phyloP scores from a whole-genome alignment of 495 filamentous ascomycete species.

The Apiosordaria backusii region DNA sequence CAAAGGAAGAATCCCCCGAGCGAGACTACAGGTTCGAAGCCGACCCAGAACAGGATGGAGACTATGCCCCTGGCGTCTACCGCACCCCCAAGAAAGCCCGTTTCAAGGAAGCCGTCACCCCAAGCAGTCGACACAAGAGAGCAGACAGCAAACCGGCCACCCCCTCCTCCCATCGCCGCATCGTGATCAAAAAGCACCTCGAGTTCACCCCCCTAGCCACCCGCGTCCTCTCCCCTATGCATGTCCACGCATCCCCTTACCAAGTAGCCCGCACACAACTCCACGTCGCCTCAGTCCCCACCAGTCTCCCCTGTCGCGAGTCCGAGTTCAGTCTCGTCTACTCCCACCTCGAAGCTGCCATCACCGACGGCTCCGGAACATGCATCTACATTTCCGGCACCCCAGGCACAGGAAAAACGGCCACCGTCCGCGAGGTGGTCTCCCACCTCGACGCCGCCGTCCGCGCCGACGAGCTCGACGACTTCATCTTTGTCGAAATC shows the following conservation, averaged over 20 bases:
- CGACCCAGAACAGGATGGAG: conserved; percentile 40
- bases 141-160: conserved; percentile 46
- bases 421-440: conserved; percentile 93
- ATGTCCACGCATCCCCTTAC: conserved; percentile 81
- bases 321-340: conserved; percentile 90
- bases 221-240: conserved; percentile 71
- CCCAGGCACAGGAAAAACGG: conserved; percentile 97
- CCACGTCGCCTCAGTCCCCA: conserved; percentile 89
- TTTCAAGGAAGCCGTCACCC: conserved; percentile 28
- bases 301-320: conserved; percentile 86
- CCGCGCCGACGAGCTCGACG: conserved; percentile 85
- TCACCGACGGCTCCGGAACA: conserved; percentile 84
- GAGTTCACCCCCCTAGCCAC: conserved; percentile 95
- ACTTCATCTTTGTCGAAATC: conserved; percentile 99
- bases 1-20: conserved; percentile 35
- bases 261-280: conserved; percentile 83
- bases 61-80: conserved; percentile 35
- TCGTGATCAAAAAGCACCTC: conserved; percentile 83
- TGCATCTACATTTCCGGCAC: conserved; percentile 99
- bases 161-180: conserved; percentile 67
- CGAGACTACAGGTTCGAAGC: conserved; percentile 44
- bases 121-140: conserved; percentile 42
- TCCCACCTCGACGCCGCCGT: conserved; percentile 83
- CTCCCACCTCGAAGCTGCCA: conserved; percentile 88
- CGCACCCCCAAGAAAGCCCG: conserved; percentile 41